Percentiles rank a stretch among this genome's conserved stretches.
phyloP scores from a whole-genome alignment of 2,329 filamentous ascomycete genomes.

The Aureobasidium sp. region DNA sequence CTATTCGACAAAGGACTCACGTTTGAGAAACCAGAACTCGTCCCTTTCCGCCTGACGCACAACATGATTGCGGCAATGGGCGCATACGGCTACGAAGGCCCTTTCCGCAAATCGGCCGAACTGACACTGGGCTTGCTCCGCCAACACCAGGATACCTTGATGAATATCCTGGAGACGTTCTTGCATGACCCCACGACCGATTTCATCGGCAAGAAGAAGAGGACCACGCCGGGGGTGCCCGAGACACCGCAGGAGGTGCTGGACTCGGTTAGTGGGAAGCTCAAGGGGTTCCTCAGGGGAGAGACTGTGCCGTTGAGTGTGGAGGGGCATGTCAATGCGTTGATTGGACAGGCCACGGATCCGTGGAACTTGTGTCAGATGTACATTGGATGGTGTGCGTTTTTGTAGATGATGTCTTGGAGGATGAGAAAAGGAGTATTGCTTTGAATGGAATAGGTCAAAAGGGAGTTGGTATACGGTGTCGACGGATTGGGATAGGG shows the following conservation, averaged over 20 bases:
- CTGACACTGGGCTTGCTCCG: slow-evolving; percentile 75
- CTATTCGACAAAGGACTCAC: slow-evolving; percentile 96
- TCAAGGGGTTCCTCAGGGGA: slow-evolving; percentile 71
- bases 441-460: neutral
- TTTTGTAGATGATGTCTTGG: slow-evolving; percentile 33
- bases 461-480: neutral
- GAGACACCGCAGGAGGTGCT: slow-evolving; percentile 72
- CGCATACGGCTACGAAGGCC: slow-evolving; percentile 81
- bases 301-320: slow-evolving; percentile 91
- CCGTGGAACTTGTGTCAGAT: slow-evolving; percentile 74
- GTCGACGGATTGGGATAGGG: neutral
- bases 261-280: slow-evolving; percentile 78
- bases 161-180: slow-evolving; percentile 96
- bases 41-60: slow-evolving; percentile 93
- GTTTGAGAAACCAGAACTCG: slow-evolving; percentile 86
- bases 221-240: slow-evolving; percentile 46
- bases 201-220: slow-evolving; percentile 63
- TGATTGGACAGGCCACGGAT: slow-evolving; percentile 80
- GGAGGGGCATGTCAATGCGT: slow-evolving; percentile 92
- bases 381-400: slow-evolving; percentile 92
- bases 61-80: slow-evolving; percentile 99
- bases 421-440: neutral
- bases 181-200: slow-evolving; percentile 95
- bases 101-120: slow-evolving; percentile 85
- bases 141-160: slow-evolving; percentile 89